A percentile compares a stretch with the other conserved stretches of the same genome.
Conservation (phyloP, 257 asterid genomes). For the Capsicum chinense region DNA sequence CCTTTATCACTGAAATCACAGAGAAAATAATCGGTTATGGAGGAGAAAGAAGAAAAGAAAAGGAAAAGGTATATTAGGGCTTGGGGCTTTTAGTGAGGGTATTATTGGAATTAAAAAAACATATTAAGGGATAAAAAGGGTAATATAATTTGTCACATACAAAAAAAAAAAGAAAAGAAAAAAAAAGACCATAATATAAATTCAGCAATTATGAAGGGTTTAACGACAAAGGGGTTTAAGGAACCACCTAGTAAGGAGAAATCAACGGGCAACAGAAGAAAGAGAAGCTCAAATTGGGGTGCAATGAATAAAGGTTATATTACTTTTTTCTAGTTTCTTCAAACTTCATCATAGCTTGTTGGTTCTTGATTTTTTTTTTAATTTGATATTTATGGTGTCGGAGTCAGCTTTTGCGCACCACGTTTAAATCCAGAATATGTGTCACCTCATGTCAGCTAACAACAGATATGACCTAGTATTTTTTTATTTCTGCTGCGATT, state of each 20-base stretch:
- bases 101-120: not conserved
- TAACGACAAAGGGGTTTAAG: not conserved
- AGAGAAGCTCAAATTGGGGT: not conserved
- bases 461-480: too few species aligned
- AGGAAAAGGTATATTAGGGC: not conserved
- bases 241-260: not conserved
- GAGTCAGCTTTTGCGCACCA: too few species aligned
- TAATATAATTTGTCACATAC: not conserved
- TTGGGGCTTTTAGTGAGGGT: not conserved
- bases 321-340: not conserved
- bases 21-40: too few species aligned
- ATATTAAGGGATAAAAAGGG: not conserved
- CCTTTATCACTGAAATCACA: not conserved
- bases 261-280: not conserved
- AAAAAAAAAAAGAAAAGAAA: not conserved
- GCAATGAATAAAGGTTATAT: slow-evolving; percentile 21
- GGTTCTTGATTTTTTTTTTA: not conserved
- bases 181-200: too few species aligned
- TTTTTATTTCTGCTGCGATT: too few species aligned
- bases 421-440: too few species aligned
- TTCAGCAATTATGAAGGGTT: not conserved
- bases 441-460: too few species aligned
- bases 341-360: not conserved
- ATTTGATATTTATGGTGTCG: too few species aligned
- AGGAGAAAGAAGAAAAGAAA: not conserved